These are phyloP conservation scores for Adenanthera pavonina DNA, from an alignment of 306 rosid species.

Conservation along the genomic window DNA sequence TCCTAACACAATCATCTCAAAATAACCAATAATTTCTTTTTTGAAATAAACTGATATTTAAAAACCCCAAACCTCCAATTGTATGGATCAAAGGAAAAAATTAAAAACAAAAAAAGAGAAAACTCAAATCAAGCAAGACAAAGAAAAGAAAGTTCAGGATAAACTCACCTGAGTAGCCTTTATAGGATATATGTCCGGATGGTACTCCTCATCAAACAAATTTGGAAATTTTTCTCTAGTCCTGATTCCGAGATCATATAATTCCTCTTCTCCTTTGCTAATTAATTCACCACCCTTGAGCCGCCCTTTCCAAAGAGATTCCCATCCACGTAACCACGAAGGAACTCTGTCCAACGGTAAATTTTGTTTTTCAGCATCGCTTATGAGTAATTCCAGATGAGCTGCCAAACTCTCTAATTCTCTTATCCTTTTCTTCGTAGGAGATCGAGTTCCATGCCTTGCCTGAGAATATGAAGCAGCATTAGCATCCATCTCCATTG, in stretches of 20 bases:
- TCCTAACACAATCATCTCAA: background rate
- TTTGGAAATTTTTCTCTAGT: constrained; percentile 65
- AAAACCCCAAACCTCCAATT: constrained; percentile 27
- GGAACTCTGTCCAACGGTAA: constrained; percentile 64
- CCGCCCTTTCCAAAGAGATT: constrained; percentile 88
- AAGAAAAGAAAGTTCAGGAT: background rate
- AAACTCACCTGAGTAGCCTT: constrained; percentile 77
- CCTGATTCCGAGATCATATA: constrained; percentile 76
- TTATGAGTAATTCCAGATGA: constrained; percentile 59
- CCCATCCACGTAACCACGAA: constrained; percentile 78
- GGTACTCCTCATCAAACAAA: constrained; percentile 82
- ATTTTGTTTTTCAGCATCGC: constrained; percentile 55
- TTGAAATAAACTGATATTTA: constrained; percentile 7
- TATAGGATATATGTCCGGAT: constrained; percentile 78
- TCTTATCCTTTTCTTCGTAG: constrained; percentile 78
- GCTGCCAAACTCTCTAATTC: constrained; percentile 61
- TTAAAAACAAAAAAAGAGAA: background rate
- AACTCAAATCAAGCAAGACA: constrained; percentile 4
- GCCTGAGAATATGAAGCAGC: constrained; percentile 59
- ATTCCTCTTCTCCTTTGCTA: constrained; percentile 76
- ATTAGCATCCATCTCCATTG: constrained; percentile 15
- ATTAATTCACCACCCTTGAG: constrained; percentile 76
- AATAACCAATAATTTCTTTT: background rate
- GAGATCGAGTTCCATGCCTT: constrained; percentile 96
- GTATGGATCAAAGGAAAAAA: background rate